A percentile compares a stretch with the other conserved stretches of the same genome.
Evolutionary conservation across 768 basidiomycete species (phyloP).

Genomic region (Tulasnella sp.): DNA sequence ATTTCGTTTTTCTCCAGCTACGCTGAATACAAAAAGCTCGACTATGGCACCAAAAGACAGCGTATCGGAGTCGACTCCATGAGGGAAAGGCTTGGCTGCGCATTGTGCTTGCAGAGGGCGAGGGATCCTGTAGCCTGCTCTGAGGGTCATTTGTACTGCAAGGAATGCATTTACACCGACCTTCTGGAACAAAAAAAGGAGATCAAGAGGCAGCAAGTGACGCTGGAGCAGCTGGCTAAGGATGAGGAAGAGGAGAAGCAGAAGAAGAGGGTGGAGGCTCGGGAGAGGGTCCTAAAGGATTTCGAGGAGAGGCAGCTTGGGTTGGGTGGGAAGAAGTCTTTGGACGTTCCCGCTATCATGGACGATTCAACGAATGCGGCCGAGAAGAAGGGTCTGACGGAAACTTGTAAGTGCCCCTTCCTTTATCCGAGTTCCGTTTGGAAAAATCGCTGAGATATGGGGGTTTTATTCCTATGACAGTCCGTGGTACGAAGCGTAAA

Average conservation of each 20-base stretch:
- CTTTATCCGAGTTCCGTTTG: background rate
- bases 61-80: conserved; percentile 85
- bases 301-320: conserved; percentile 82
- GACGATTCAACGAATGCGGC: background rate
- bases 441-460: too few species aligned
- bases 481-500: conserved; percentile 64
- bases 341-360: conserved; percentile 1
- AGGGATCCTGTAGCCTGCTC: conserved; percentile 73
- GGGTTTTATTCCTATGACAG: background rate
- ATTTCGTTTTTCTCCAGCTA: conserved; percentile 58
- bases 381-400: conserved; percentile 23
- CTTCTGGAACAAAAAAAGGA: conserved; percentile 81
- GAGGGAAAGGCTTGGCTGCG: conserved; percentile 84
- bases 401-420: conserved; percentile 27
- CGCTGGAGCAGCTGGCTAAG: conserved; percentile 58
- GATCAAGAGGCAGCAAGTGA: conserved; percentile 82
- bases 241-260: conserved; percentile 74
- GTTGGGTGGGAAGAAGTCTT: conserved; percentile 36
- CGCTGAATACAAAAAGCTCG: conserved; percentile 75
- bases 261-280: conserved; percentile 58
- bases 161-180: conserved; percentile 84
- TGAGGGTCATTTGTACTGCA: conserved; percentile 90
- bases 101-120: conserved; percentile 75
- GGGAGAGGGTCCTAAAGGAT: conserved; percentile 80
- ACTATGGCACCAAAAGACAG: conserved; percentile 78